A percentile compares a stretch with the other conserved stretches of the same genome.
phyloP scores from a whole-genome alignment of 352 stramenopile genomes.

The Pythium grandisporangium region DNA sequence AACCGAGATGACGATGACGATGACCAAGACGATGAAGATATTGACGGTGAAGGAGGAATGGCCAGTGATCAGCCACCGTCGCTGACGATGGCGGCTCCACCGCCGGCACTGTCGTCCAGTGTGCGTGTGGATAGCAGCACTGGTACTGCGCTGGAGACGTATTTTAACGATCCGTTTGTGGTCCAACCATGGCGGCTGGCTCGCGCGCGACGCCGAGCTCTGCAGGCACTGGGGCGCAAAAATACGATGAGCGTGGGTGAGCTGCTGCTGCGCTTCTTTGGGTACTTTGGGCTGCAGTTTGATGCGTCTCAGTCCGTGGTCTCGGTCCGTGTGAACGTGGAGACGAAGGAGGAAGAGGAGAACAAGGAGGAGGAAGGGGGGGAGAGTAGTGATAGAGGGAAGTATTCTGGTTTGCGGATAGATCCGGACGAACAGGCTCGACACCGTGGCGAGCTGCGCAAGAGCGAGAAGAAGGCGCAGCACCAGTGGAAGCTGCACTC shows the following conservation, averaged over 20 bases:
- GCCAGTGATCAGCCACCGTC: constrained; percentile 30
- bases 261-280: constrained; percentile 64
- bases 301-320: constrained; percentile 65
- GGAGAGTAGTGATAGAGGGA: no score
- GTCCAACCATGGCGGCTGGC: constrained; percentile 45
- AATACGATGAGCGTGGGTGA: constrained; percentile 54
- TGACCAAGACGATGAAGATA: constrained; percentile 19
- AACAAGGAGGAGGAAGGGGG: no score
- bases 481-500: constrained; percentile 70
- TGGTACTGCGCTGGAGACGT: constrained; percentile 46
- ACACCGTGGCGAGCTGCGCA: constrained; percentile 51
- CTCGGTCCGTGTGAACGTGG: constrained; percentile 53
- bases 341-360: no score
- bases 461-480: constrained; percentile 64
- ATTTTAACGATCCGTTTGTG: constrained; percentile 76
- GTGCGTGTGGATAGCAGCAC: constrained; percentile 7
- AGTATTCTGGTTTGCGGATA: no score
- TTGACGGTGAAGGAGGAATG: no score
- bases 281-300: constrained; percentile 65
- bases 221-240: constrained; percentile 27
- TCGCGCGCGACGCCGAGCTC: constrained; percentile 23
- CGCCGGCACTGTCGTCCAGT: constrained; percentile 19
- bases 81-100: constrained; percentile 28
- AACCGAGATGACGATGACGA: not conserved
- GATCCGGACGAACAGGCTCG: no score